phyloP scores from a whole-genome alignment of 2,329 filamentous ascomycete genomes.

The Thielaviopsis euricoi region DNA sequence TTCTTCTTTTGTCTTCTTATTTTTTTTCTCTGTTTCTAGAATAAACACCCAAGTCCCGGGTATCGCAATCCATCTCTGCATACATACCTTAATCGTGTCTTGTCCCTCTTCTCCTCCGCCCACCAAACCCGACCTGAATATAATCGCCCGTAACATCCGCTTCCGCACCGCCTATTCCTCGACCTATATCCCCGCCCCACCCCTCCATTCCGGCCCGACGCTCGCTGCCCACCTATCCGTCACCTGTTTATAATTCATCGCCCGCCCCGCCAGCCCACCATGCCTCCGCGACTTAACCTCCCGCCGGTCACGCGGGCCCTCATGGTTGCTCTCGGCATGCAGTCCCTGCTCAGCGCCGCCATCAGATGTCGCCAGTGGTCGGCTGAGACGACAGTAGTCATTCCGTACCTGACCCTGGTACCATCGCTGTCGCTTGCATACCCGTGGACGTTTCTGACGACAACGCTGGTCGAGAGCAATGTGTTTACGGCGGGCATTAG shows the following conservation, averaged over 20 bases:
- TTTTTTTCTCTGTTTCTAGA: too few relatives aligned
- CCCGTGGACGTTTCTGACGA: slow-evolving; percentile 81
- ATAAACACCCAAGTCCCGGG: too few relatives aligned
- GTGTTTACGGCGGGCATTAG: slow-evolving; percentile 71
- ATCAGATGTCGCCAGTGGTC: slow-evolving; percentile 58
- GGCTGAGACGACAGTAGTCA: slow-evolving; percentile 46
- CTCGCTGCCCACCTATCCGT: too few relatives aligned
- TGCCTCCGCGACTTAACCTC: slow-evolving; percentile 78
- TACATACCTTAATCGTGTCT: too few relatives aligned
- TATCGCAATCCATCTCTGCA: too few relatives aligned
- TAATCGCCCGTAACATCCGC: too few relatives aligned
- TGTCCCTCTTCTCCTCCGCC: too few relatives aligned
- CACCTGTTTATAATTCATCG: too few relatives aligned
- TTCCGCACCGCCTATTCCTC: too few relatives aligned
- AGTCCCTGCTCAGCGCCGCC: slow-evolving; percentile 69
- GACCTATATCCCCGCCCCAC: slow-evolving; percentile 4
- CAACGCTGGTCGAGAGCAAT: slow-evolving; percentile 84
- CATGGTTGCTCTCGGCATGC: slow-evolving; percentile 55
- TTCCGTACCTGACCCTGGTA: slow-evolving; percentile 77
- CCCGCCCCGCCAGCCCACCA: slow-evolving; percentile 26
- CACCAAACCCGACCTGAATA: too few relatives aligned
- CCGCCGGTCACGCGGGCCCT: slow-evolving; percentile 77
- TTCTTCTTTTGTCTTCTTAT: too few relatives aligned
- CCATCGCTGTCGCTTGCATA: slow-evolving; percentile 72
- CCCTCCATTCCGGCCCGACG: too few relatives aligned